A percentile compares a stretch with the other conserved stretches of the same genome.
These are phyloP conservation scores for Scedosporium minutisporum DNA, from an alignment of 2,329 filamentous ascomycete genomes.

Conservation along the genomic window DNA sequence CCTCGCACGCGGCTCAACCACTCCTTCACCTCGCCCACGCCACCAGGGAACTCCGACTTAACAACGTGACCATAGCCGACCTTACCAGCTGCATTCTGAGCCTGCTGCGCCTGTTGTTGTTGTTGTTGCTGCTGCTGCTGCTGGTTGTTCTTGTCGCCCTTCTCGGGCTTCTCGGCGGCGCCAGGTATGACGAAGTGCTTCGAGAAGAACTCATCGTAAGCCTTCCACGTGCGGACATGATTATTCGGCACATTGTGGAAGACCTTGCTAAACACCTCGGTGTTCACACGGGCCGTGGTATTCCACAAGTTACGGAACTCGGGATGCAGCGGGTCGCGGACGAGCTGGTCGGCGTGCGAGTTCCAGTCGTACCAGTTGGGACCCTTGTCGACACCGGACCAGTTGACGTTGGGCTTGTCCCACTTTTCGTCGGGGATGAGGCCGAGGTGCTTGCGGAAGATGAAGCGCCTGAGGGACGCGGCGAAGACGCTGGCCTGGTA, in stretches of 20 bases:
- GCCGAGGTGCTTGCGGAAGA: constrained; percentile 88
- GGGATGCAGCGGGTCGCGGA: constrained; percentile 62
- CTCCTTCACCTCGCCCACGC: constrained; percentile 64
- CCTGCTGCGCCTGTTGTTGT: constrained; percentile 28
- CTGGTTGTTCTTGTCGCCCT: constrained; percentile 22
- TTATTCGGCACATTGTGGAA: constrained; percentile 75
- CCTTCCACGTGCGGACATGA: constrained; percentile 56
- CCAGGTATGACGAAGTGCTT: constrained; percentile 53
- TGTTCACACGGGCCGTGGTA: constrained; percentile 64
- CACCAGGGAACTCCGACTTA: constrained; percentile 64
- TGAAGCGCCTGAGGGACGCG: constrained; percentile 67
- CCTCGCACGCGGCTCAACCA: constrained; percentile 58
- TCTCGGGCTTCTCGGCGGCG: constrained; percentile 24
- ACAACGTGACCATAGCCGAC: constrained; percentile 86
- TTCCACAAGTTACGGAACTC: constrained; percentile 66
- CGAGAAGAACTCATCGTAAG: constrained; percentile 64
- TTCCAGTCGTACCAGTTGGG: constrained; percentile 68
- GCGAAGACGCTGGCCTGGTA: constrained; percentile 70
- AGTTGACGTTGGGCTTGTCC: constrained; percentile 61
- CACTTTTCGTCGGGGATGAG: constrained; percentile 66
- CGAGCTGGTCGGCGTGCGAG: constrained; percentile 55
- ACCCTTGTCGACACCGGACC: constrained; percentile 59
- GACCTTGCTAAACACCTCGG: constrained; percentile 66
- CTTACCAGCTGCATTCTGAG: constrained; percentile 35
- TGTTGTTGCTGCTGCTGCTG: constrained; percentile 15